phyloP scores from a whole-genome alignment of 2,329 filamentous ascomycete genomes.

The Pezizomycotina sp. region DNA sequence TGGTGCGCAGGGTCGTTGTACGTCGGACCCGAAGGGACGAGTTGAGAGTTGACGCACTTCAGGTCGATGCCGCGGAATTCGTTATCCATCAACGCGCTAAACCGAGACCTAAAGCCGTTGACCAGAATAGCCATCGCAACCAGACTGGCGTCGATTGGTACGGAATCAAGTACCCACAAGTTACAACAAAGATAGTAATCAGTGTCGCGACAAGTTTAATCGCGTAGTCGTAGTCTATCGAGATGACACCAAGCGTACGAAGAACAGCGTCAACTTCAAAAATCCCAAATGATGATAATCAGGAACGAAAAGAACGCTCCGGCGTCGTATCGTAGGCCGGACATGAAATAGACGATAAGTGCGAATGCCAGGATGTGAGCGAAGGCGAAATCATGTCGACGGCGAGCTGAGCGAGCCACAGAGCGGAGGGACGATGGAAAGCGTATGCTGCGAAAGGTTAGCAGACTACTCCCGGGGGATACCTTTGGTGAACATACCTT shows the following conservation, averaged over 20 bases:
- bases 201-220: slow-evolving; percentile 66
- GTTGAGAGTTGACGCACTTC: slow-evolving; percentile 48
- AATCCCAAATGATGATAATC: slow-evolving; percentile 38
- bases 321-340: slow-evolving; percentile 40
- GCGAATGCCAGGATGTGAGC: no score
- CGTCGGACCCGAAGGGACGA: slow-evolving; percentile 53
- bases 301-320: slow-evolving; percentile 52
- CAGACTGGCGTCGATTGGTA: no score
- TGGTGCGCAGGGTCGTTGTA: slow-evolving; percentile 59
- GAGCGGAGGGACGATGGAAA: slow-evolving; percentile 53
- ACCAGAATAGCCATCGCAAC: no score
- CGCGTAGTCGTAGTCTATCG: slow-evolving; percentile 69
- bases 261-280: no score
- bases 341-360: slow-evolving; percentile 51
- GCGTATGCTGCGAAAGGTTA: no score
- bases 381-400: no score
- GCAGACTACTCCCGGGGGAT: no score
- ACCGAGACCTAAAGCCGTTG: slow-evolving; percentile 47
- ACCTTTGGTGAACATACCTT: no score
- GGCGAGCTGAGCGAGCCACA: slow-evolving; percentile 44
- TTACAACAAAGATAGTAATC: slow-evolving; percentile 32
- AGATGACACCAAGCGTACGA: slow-evolving; percentile 55
- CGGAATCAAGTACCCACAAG: no score
- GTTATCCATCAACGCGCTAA: slow-evolving; percentile 69
- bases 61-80: slow-evolving; percentile 58